Evolutionary conservation across 2,329 filamentous ascomycete genomes (phyloP).

Genomic region (Diplodia intermedia): DNA sequence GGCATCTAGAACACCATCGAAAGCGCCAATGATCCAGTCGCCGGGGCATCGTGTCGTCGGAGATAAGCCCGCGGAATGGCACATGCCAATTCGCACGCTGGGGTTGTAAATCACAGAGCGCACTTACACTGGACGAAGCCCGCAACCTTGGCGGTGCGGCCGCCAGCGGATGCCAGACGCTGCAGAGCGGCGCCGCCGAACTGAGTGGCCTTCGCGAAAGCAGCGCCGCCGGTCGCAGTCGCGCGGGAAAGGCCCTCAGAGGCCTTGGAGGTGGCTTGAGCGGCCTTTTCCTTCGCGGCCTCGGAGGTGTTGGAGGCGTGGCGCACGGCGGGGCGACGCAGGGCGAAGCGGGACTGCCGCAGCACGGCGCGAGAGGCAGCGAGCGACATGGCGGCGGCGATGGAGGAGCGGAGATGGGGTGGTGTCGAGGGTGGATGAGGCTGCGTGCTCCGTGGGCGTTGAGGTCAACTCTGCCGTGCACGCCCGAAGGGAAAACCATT

Average conservation of each 20-base stretch:
- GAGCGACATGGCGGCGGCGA: conserved; percentile 54
- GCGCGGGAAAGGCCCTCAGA: conserved; percentile 84
- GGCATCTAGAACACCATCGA: conserved; percentile 27
- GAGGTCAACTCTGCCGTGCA: conserved; percentile 31
- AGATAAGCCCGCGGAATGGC: background rate
- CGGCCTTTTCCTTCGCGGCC: conserved; percentile 56
- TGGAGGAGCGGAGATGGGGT: conserved; percentile 36
- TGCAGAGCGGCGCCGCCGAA: conserved; percentile 58
- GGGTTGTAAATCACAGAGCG: conserved; percentile 7
- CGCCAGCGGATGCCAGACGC: conserved; percentile 78
- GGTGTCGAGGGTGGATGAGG: conserved; percentile 30
- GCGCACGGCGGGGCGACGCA: conserved; percentile 54
- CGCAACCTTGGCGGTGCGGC: conserved; percentile 80
- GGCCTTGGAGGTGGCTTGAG: conserved; percentile 65
- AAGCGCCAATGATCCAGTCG: conserved; percentile 22
- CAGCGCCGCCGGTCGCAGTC: conserved; percentile 78
- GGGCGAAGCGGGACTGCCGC: conserved; percentile 53
- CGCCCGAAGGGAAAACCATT: conserved; percentile 30
- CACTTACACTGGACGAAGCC: conserved; percentile 84
- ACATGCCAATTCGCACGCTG: conserved; percentile 12
- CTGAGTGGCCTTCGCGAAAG: conserved; percentile 70
- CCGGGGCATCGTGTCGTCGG: background rate
- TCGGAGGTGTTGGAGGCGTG: conserved; percentile 59
- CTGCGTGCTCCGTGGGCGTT: conserved; percentile 29
- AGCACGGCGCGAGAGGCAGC: conserved; percentile 55